A percentile compares a stretch with the other conserved stretches of the same genome.
phyloP scores from a whole-genome alignment of 805 yeast species.

The Zygoascus biomembranicola region DNA sequence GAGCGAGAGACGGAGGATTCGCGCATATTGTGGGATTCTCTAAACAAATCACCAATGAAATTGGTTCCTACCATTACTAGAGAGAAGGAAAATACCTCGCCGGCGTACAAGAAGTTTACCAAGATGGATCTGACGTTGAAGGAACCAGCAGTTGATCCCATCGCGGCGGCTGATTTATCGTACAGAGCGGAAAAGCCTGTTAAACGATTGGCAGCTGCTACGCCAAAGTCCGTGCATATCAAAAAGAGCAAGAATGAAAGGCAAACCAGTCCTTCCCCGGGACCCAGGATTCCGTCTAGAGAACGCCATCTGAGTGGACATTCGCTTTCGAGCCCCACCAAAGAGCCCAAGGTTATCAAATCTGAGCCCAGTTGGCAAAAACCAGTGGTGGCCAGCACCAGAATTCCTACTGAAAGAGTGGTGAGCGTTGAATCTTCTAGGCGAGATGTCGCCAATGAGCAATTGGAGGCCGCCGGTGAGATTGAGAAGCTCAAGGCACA shows the following conservation, averaged over 20 bases:
- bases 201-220: neutral
- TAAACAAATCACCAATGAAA: neutral
- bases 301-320: neutral
- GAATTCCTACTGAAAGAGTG: neutral
- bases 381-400: neutral
- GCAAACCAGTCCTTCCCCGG: neutral
- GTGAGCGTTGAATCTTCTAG: neutral
- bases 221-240: neutral
- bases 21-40: neutral
- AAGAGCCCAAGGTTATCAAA: neutral
- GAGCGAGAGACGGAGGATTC: neutral
- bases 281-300: neutral
- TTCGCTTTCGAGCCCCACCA: neutral
- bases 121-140: neutral
- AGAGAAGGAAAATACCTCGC: constrained; percentile 1
- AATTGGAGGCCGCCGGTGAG: neutral
- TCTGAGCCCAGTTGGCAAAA: neutral
- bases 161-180: neutral
- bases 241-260: neutral
- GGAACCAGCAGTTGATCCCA: neutral
- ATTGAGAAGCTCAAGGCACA: constrained; percentile 9
- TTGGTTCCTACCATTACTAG: neutral
- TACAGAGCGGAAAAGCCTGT: neutral
- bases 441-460: neutral
- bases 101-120: neutral